Conservation (phyloP, 305 asterid species). For the Solanum aculeatissimum region DNA sequence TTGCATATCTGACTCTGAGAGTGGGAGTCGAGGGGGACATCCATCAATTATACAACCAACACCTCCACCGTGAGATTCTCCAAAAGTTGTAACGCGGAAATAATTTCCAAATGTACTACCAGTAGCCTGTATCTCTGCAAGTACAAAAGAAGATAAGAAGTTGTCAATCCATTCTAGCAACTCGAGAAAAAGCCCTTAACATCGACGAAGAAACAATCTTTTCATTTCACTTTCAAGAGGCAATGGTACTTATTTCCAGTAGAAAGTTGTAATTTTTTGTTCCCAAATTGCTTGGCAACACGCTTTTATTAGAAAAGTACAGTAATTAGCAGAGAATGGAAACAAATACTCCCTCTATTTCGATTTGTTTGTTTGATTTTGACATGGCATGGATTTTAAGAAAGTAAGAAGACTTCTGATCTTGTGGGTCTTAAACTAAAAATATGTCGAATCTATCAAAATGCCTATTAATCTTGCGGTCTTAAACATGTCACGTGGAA, state of each 20-base stretch:
- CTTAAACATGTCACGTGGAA: not conserved
- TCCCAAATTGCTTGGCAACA: not conserved
- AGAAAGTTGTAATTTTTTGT: not conserved
- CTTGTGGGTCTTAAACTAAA: not conserved
- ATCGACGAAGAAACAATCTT: not conserved
- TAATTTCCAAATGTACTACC: slow-evolving; percentile 66
- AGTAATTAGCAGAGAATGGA: not conserved
- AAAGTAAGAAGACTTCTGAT: not conserved
- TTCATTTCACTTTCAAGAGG: not conserved
- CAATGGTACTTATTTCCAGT: not conserved
- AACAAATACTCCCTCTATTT: not conserved
- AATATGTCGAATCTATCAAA: not conserved
- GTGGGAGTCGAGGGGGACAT: slow-evolving; percentile 91
- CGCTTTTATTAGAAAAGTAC: not conserved
- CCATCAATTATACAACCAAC: slow-evolving; percentile 97
- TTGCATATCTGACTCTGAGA: slow-evolving; percentile 91
- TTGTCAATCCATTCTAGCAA: not conserved
- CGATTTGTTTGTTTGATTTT: not conserved
- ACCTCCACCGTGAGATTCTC: slow-evolving; percentile 99
- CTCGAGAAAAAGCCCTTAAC: not conserved
- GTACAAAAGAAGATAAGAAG: not conserved
- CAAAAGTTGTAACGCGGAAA: slow-evolving; percentile 91
- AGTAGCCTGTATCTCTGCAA: slow-evolving; percentile 63
- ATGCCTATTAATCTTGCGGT: not conserved
- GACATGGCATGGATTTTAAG: not conserved